Evolutionary conservation across 352 stramenopile species (phyloP).

Genomic region (Thalassiosira mediterranea): DNA sequence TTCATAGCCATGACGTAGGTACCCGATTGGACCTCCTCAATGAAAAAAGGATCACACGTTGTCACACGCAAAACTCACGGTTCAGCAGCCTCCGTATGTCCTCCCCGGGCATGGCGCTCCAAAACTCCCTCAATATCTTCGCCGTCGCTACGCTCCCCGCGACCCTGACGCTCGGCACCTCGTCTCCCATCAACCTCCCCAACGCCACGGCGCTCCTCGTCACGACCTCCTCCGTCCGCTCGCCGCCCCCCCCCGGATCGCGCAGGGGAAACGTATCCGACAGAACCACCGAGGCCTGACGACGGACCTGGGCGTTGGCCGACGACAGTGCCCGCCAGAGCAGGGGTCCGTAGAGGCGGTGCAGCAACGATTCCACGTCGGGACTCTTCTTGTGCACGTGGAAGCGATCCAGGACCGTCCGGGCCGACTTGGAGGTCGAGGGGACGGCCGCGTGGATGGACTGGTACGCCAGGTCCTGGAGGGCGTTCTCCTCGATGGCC

Average conservation of each 20-base stretch:
- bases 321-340: slow-evolving; percentile 84
- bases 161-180: slow-evolving; percentile 76
- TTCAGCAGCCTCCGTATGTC: slow-evolving; percentile 82
- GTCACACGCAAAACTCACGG: slow-evolving; percentile 59
- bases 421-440: slow-evolving; percentile 41
- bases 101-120: slow-evolving; percentile 79
- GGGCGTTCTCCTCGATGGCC: slow-evolving; percentile 68
- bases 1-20: no score
- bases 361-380: slow-evolving; percentile 80
- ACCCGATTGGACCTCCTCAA: no score
- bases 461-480: slow-evolving; percentile 82
- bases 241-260: slow-evolving; percentile 52
- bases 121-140: slow-evolving; percentile 81
- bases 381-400: slow-evolving; percentile 75
- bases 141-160: slow-evolving; percentile 62
- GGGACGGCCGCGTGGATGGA: slow-evolving; percentile 63
- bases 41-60: neutral
- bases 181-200: slow-evolving; percentile 77
- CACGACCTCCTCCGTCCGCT: slow-evolving; percentile 64
- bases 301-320: slow-evolving; percentile 80
- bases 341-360: slow-evolving; percentile 85
- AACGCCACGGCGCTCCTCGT: slow-evolving; percentile 80
- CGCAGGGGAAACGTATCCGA: slow-evolving; percentile 84
- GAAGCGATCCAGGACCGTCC: slow-evolving; percentile 70
- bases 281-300: slow-evolving; percentile 77